These are phyloP conservation scores for Mycocalia duriaeana DNA, from an alignment of 1,284 basidiomycete genomes.

Conservation along the genomic window DNA sequence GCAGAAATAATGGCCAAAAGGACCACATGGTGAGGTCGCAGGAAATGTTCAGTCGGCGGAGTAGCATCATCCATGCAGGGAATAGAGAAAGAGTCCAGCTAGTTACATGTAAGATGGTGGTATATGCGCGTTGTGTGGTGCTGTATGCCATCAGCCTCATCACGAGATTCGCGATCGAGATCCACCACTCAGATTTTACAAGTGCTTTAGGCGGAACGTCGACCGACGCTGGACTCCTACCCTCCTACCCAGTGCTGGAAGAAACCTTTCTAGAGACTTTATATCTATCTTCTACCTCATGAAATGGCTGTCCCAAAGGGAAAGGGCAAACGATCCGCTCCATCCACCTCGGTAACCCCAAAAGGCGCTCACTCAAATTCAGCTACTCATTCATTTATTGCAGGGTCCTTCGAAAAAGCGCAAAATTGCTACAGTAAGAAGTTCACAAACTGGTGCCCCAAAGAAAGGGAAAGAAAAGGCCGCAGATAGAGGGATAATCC, in stretches of 20 bases:
- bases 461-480: slow-evolving; percentile 52
- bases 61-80: slow-evolving; percentile 40
- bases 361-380: too few relatives aligned
- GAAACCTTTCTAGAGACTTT: too few relatives aligned
- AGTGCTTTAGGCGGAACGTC: too few relatives aligned
- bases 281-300: too few relatives aligned
- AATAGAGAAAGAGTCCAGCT: too few relatives aligned
- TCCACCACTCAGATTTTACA: too few relatives aligned
- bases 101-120: too few relatives aligned
- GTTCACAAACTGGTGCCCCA: slow-evolving; percentile 13
- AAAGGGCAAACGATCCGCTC: slow-evolving; percentile 32
- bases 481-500: slow-evolving; percentile 53
- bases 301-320: slow-evolving; percentile 23
- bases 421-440: slow-evolving; percentile 28
- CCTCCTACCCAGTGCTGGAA: too few relatives aligned
- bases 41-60: slow-evolving; percentile 55
- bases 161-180: too few relatives aligned
- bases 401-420: slow-evolving; percentile 40
- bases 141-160: too few relatives aligned
- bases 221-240: too few relatives aligned
- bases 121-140: too few relatives aligned
- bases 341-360: slow-evolving; percentile 24
- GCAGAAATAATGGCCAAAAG: slow-evolving; percentile 58
- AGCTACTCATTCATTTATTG: slow-evolving; percentile 1
- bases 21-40: slow-evolving; percentile 70